Conservation (phyloP, 2,329 filamentous ascomycete genomes). For the Pseudogymnoascus sp. region DNA sequence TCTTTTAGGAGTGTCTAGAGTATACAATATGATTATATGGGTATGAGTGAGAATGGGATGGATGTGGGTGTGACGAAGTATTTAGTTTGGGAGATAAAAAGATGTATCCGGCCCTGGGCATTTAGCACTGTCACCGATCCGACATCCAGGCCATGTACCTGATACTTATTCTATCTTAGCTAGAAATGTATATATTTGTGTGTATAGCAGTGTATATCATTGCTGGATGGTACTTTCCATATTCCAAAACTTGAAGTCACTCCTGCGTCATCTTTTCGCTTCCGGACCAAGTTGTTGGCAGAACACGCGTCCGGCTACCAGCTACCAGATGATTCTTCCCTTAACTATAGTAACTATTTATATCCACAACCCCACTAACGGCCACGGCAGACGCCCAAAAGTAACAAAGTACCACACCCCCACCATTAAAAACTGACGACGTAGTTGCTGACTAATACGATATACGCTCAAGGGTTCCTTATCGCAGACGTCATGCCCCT, state of each 20-base stretch:
- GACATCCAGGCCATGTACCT: background rate
- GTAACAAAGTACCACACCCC: background rate
- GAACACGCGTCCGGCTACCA: background rate
- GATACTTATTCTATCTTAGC: background rate
- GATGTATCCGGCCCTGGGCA: background rate
- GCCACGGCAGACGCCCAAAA: background rate
- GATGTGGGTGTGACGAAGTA: background rate
- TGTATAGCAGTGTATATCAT: background rate
- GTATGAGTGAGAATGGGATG: background rate
- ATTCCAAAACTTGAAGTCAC: background rate
- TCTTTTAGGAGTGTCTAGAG: background rate
- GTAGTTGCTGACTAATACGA: background rate
- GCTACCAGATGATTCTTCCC: background rate
- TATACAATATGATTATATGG: background rate
- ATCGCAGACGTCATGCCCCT: background rate
- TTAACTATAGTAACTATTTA: background rate
- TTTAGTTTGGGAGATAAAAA: background rate
- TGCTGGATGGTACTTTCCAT: constrained; percentile 2
- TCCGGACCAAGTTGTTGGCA: constrained; percentile 1
- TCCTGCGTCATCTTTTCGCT: background rate
- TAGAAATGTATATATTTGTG: background rate
- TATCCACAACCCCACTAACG: background rate
- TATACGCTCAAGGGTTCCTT: background rate
- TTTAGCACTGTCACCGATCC: background rate
- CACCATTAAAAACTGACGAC: background rate